A percentile compares a stretch with the other conserved stretches of the same genome.
phyloP scores from a whole-genome alignment of 208 protist genomes.

The Leishmania mexicana region DNA sequence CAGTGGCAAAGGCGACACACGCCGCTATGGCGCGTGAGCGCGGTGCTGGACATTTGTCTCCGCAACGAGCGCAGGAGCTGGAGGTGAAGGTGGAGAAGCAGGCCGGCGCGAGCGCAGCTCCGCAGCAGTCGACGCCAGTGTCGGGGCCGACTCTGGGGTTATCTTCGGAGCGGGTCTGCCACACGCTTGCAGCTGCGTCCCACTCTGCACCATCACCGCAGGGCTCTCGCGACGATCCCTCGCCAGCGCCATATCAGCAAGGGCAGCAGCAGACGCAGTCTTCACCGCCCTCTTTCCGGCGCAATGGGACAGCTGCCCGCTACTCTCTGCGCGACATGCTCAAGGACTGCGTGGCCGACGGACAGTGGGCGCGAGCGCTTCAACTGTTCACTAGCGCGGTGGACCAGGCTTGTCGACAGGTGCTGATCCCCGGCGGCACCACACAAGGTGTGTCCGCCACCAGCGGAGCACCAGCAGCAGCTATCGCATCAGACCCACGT shows the following conservation, averaged over 20 bases:
- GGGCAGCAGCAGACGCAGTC: background rate
- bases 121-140: conserved; percentile 12
- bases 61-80: conserved; percentile 9
- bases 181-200: background rate
- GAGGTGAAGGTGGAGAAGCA: conserved; percentile 10
- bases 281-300: background rate
- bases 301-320: background rate
- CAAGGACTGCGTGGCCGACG: conserved; percentile 58
- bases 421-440: conserved; percentile 2
- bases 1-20: conserved; percentile 40
- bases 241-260: background rate
- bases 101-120: background rate
- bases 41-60: background rate
- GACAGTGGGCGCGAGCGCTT: conserved; percentile 62
- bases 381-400: conserved; percentile 58
- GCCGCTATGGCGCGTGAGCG: conserved; percentile 38
- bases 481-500: background rate
- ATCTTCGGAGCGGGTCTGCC: background rate
- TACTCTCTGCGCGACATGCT: conserved; percentile 68
- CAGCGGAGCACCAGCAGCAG: background rate
- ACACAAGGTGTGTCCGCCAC: background rate
- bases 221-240: background rate
- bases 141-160: background rate
- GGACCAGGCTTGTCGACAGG: conserved; percentile 24
- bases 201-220: background rate